Base-by-base conservation (phyloP, 2,329 filamentous ascomycete species). In the Dactylellina drechsleri region DNA sequence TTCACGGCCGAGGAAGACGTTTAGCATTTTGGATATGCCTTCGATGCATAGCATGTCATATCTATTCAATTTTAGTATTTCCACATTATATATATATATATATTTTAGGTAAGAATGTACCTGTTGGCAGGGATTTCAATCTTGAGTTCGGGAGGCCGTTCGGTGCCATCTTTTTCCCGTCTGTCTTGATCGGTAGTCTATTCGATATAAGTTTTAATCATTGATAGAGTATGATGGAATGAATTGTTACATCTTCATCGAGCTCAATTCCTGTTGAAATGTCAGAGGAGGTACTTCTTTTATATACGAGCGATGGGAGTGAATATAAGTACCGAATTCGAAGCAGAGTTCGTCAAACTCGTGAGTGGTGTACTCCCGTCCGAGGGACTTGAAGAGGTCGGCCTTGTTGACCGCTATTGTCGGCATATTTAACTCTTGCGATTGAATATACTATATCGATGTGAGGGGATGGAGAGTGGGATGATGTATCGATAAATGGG, bases 321-420 rank as follows among this genome's bases (percentile, higher is more conserved):
- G 28, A 12, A 13, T 3, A 15, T 60, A 67, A 83, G 77, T 82
- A 84, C 93, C 93, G 81, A 97, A 99, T 81, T 99, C 94, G 87
- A 99, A 99, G 84, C 95, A 98, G 79, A 99, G 86, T 81, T 96
- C 91, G 83, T 99, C 95, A 81, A 99, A 99, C 81, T 96, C 92
- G 80, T 96, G 89, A 77, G 92, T 95, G 66, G 94, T 97, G 83
- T 87, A 97, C 88, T 95, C 90, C 84, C 90, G 90, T 81, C 93
- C 94, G 74, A 99, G 88, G 82, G 92, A 93, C 84, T 96, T 90
- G 87, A 91, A 98, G 82, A 99, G 92, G 81, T 90, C 92, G 81
- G 93, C 93, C 86, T 98, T 99, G 86, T 98, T 92, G 80, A 98
- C 93, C 79, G 90, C 87, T 80, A 99, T 97, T 82, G 95, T 99